Base-by-base conservation (phyloP, 441 rosid genomes). In the Kokia cookei region DNA sequence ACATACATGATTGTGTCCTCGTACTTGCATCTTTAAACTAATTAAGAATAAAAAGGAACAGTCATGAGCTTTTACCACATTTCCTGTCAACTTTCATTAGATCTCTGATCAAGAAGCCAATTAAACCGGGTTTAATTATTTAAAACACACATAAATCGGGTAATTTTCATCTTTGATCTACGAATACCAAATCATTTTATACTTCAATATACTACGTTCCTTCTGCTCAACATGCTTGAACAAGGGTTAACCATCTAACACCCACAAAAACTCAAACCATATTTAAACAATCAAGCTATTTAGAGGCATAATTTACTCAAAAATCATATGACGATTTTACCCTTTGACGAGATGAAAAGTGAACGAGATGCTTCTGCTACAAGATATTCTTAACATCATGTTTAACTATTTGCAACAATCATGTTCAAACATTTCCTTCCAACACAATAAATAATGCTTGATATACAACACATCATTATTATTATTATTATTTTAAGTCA, bases 1-100 rank as follows among this genome's bases (percentile, higher is more conserved):
- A 79, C 77, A 75, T 62, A 27, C 53, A 84, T 87, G 69, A 85
- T 86, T 80, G 76, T 87, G 88, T 82, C 82, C 82, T 79, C 78
- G 86, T 83, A 81, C 86, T 84, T 87, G 62, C 65, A 76, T 72
- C 75, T 76, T 70, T 79, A 72, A 78, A 73, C 40, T 26, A 4
- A 14, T 26, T 6, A 79, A 45, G 78, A 35, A 35, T 7, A 35
- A 81, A 84, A 76, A 57, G 71, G 43, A 61, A 76, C 50, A 69
- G 80, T 82, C 13, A 82, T 66, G 76, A 73, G 78, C 71, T 79
- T 64, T 19, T 71, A 26, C 65, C 53, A 42, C 54, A 22, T 58
- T 71, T 42, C 13, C 37, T 40, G 43, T 29, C 0, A 1, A 26
- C 22, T 47, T 66, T 47, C 3, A 66, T 47, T 26, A 27, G 57